A percentile compares a stretch with the other conserved stretches of the same genome.
Evolutionary conservation across 2,329 filamentous ascomycete genomes (phyloP).

Genomic region (Decorospora gaudefroyi): DNA sequence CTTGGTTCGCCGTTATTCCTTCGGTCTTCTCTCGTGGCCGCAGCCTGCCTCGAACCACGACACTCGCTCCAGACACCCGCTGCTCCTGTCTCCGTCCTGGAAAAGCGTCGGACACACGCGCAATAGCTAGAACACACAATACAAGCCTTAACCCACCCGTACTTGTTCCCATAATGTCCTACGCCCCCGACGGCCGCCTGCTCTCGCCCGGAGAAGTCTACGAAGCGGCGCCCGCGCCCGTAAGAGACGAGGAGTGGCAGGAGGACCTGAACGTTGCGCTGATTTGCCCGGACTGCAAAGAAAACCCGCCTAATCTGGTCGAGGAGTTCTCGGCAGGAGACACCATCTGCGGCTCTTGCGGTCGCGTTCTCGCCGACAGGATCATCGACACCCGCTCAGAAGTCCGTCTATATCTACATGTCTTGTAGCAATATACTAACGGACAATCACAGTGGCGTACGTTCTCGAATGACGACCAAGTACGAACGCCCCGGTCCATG

Average conservation of each 20-base stretch:
- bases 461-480: conserved; percentile 84
- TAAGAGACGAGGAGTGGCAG: conserved; percentile 60
- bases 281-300: conserved; percentile 86
- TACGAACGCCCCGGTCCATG: background rate
- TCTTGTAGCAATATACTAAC: too few species aligned
- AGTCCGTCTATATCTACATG: too few species aligned
- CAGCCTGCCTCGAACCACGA: conserved; percentile 27
- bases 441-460: too few species aligned
- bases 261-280: conserved; percentile 87
- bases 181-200: conserved; percentile 42
- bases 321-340: conserved; percentile 93
- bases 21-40: conserved; percentile 7
- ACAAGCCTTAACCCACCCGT: conserved; percentile 11
- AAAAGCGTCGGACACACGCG: conserved; percentile 20
- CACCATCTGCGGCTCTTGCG: conserved; percentile 89
- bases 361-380: conserved; percentile 84
- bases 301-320: conserved; percentile 86
- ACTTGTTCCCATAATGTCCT: conserved; percentile 32
- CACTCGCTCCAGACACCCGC: conserved; percentile 22
- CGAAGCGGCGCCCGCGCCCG: conserved; percentile 43
- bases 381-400: conserved; percentile 96
- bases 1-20: background rate
- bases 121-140: conserved; percentile 21
- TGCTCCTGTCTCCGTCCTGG: conserved; percentile 20
- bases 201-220: conserved; percentile 54